Conservation (phyloP, 371 early-diverging fungal genomes). For the Catenaria anguillulae region DNA sequence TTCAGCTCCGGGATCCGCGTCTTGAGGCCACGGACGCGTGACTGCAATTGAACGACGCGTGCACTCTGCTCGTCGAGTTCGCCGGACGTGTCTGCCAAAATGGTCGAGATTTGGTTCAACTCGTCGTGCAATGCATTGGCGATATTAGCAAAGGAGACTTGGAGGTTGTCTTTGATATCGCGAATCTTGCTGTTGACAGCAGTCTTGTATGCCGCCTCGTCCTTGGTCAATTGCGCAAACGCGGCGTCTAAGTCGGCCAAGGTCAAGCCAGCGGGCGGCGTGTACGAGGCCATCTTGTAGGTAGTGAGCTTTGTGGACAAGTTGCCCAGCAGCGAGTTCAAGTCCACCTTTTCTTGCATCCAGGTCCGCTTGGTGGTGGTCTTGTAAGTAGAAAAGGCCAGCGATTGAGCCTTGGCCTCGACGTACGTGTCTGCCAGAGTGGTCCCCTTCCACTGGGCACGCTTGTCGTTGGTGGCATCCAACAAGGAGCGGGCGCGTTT, state of each 20-base stretch:
- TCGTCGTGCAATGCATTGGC: slow-evolving; percentile 58
- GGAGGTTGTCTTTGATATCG: slow-evolving; percentile 64
- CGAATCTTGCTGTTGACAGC: slow-evolving; percentile 62
- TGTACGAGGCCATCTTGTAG: slow-evolving; percentile 69
- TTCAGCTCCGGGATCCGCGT: slow-evolving; percentile 38
- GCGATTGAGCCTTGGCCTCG: slow-evolving; percentile 55
- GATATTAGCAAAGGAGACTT: slow-evolving; percentile 50
- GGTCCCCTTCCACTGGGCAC: slow-evolving; percentile 47
- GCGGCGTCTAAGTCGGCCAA: slow-evolving; percentile 55
- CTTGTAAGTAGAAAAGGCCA: slow-evolving; percentile 68
- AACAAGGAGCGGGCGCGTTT: slow-evolving; percentile 53
- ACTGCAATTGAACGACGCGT: slow-evolving; percentile 36
- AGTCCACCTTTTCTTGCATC: slow-evolving; percentile 76
- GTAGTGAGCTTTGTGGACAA: slow-evolving; percentile 89
- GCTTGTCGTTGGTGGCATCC: slow-evolving; percentile 39
- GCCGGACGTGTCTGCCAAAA: slow-evolving; percentile 50
- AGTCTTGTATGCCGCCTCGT: slow-evolving; percentile 63
- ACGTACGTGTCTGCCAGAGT: slow-evolving; percentile 47
- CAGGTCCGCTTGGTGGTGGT: slow-evolving; percentile 61
- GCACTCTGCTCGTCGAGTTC: slow-evolving; percentile 56
- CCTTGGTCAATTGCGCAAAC: slow-evolving; percentile 52
- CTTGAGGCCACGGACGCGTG: slow-evolving; percentile 34
- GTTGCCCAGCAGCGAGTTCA: slow-evolving; percentile 76
- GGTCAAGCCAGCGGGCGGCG: slow-evolving; percentile 59
- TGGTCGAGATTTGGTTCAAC: slow-evolving; percentile 47